Conservation (phyloP, 2,329 filamentous ascomycete genomes). For the Aspergillus quadricinctus region DNA sequence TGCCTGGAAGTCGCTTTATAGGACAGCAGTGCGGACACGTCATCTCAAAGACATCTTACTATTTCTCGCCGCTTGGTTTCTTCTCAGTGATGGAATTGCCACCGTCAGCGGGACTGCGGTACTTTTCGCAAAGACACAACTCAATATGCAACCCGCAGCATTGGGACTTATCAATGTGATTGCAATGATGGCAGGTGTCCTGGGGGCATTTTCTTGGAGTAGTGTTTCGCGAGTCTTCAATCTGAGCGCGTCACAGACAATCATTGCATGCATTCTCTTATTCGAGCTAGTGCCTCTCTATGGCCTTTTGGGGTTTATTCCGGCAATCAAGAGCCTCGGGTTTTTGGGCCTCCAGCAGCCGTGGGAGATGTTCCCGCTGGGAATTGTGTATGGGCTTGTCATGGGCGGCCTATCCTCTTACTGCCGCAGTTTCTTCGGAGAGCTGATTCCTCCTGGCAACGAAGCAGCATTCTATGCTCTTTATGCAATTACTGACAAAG, state of each 20-base stretch:
- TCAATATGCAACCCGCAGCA: constrained; percentile 84
- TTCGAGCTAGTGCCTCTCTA: constrained; percentile 94
- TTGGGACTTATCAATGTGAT: constrained; percentile 92
- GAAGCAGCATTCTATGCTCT: constrained; percentile 96
- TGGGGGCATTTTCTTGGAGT: constrained; percentile 88
- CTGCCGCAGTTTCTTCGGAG: constrained; percentile 86
- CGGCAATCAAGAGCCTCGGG: constrained; percentile 68
- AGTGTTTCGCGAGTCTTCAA: constrained; percentile 66
- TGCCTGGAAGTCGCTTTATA: constrained; percentile 81
- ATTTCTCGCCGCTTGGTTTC: constrained; percentile 88
- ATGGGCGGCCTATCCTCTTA: constrained; percentile 90
- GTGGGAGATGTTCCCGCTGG: constrained; percentile 95
- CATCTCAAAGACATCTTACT: constrained; percentile 74
- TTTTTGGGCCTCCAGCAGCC: constrained; percentile 83
- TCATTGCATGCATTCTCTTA: constrained; percentile 82
- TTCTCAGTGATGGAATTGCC: constrained; percentile 89
- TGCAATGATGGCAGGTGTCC: constrained; percentile 74
- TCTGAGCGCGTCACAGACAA: constrained; percentile 77
- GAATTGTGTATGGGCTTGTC: constrained; percentile 86
- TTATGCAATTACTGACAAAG: constrained; percentile 97
- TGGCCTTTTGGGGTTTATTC: constrained; percentile 81
- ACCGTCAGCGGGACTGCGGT: constrained; percentile 94
- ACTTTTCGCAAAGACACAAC: constrained; percentile 87
- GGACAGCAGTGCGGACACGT: constrained; percentile 71
- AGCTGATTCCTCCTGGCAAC: constrained; percentile 88